Evolutionary conservation across 2,329 filamentous ascomycete genomes (phyloP).

Genomic region (Aspergillus carbonarius): DNA sequence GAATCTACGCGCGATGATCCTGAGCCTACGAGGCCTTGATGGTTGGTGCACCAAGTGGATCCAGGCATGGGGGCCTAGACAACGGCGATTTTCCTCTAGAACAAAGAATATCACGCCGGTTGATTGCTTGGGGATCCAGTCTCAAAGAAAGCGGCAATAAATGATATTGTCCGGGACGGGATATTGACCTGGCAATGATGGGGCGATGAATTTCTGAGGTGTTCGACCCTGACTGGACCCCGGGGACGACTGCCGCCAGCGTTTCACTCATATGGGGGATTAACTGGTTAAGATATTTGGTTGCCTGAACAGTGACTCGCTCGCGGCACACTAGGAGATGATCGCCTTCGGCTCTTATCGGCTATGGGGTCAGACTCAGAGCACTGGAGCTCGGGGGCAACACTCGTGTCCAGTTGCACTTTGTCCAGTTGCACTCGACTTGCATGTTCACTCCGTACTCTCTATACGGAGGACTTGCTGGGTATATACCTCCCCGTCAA

Average conservation of each 20-base stretch:
- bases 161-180: neutral
- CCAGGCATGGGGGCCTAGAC: neutral
- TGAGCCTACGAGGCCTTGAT: neutral
- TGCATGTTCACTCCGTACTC: neutral
- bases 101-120: neutral
- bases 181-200: neutral
- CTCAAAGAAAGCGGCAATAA: neutral
- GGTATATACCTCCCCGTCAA: neutral
- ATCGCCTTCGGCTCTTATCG: neutral
- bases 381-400: neutral
- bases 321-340: neutral
- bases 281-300: neutral
- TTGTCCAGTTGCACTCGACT: neutral
- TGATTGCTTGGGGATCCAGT: neutral
- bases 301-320: slow-evolving; percentile 4
- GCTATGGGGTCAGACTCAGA: neutral
- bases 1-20: slow-evolving; percentile 2
- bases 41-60: neutral
- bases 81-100: neutral
- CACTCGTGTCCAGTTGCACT: neutral
- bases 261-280: slow-evolving; percentile 4
- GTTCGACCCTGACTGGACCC: neutral
- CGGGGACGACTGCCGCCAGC: slow-evolving; percentile 4
- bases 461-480: neutral
- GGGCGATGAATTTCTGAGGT: neutral